These are phyloP conservation scores for Delphinella strobiligena DNA, from an alignment of 2,329 filamentous ascomycete species.

Conservation along the genomic window DNA sequence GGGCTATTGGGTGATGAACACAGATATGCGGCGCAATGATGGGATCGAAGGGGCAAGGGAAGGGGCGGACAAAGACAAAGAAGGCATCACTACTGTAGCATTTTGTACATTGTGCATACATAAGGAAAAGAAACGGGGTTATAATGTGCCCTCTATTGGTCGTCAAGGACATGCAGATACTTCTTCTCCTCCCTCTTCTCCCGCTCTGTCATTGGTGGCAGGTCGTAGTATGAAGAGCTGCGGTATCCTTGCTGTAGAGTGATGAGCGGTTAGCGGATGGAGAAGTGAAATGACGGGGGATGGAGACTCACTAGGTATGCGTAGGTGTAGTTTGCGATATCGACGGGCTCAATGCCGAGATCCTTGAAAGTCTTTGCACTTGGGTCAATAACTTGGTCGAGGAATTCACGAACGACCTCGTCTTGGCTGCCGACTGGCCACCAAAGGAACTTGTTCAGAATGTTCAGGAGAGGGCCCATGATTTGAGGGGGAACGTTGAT, in stretches of 20 bases:
- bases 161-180: constrained; percentile 87
- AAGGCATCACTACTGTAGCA: too few relatives aligned
- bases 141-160: constrained; percentile 55
- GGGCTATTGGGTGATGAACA: too few relatives aligned
- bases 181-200: constrained; percentile 93
- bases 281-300: constrained; percentile 10
- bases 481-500: constrained; percentile 79
- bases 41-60: too few relatives aligned
- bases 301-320: constrained; percentile 68
- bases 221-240: constrained; percentile 77
- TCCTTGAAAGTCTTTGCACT: constrained; percentile 93
- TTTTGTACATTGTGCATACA: too few relatives aligned
- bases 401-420: constrained; percentile 81
- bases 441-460: constrained; percentile 77
- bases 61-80: too few relatives aligned
- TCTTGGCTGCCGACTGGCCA: constrained; percentile 77
- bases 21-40: too few relatives aligned
- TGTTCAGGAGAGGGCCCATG: constrained; percentile 59
- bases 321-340: constrained; percentile 78
- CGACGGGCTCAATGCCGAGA: constrained; percentile 76
- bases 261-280: constrained; percentile 20
- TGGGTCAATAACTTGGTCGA: constrained; percentile 84
- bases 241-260: constrained; percentile 69
- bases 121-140: too few relatives aligned
- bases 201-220: constrained; percentile 86